phyloP scores from a whole-genome alignment of 2,329 filamentous ascomycete species.

The Drechslerella stenobrocha region DNA sequence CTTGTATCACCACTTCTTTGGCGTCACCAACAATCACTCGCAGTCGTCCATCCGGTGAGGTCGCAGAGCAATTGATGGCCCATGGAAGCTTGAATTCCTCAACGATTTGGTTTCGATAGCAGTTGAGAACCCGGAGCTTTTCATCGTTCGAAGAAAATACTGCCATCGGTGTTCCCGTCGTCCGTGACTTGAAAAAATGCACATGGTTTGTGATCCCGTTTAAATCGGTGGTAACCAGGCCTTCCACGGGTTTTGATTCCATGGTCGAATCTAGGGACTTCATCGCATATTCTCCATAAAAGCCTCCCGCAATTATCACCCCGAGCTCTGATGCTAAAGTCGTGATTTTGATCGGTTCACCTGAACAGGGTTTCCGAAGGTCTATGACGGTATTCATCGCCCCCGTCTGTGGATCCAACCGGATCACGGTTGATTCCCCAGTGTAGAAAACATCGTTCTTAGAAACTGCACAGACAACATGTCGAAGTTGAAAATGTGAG shows the following conservation, averaged over 20 bases:
- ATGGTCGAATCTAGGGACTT: constrained; percentile 54
- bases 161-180: constrained; percentile 61
- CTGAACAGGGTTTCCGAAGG: constrained; percentile 47
- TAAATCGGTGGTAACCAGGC: constrained; percentile 59
- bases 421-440: constrained; percentile 59
- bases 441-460: constrained; percentile 65
- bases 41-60: constrained; percentile 71
- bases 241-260: constrained; percentile 54
- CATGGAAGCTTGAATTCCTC: constrained; percentile 63
- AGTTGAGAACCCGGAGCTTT: constrained; percentile 64
- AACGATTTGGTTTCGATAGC: constrained; percentile 64
- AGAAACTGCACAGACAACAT: constrained; percentile 64
- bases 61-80: constrained; percentile 72
- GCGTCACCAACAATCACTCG: constrained; percentile 74
- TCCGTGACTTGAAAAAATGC: constrained; percentile 63
- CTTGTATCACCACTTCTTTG: constrained; percentile 67
- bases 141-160: constrained; percentile 68
- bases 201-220: constrained; percentile 69
- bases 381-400: constrained; percentile 53
- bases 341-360: constrained; percentile 53
- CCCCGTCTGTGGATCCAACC: constrained; percentile 61
- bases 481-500: constrained; percentile 69
- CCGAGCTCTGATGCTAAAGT: constrained; percentile 54
- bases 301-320: constrained; percentile 56
- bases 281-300: constrained; percentile 56